Evolutionary conservation across 176 grass and related monocot species (phyloP).

Genomic region (Bothriochloa decipiens): DNA sequence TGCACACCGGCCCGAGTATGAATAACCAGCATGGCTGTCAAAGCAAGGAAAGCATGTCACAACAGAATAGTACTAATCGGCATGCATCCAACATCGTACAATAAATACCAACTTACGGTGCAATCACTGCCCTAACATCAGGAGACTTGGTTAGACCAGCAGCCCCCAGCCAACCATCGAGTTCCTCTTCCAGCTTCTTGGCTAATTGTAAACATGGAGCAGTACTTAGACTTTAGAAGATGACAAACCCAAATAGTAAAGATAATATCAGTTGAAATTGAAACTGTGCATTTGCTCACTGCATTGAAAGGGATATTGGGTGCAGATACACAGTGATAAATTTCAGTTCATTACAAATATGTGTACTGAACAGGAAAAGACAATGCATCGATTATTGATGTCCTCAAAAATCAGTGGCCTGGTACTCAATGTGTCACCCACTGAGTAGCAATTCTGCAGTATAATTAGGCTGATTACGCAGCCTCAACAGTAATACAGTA

Average conservation of each 20-base stretch:
- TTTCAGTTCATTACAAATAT: neutral
- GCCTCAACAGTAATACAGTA: neutral
- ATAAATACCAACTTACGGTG: slow-evolving; percentile 71
- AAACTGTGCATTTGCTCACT: neutral
- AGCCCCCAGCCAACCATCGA: slow-evolving; percentile 68
- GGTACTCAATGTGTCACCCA: neutral
- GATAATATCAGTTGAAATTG: no score
- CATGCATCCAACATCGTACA: neutral
- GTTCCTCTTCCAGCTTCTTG: slow-evolving; percentile 82
- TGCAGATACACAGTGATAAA: neutral
- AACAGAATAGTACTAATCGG: neutral
- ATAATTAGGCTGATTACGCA: neutral
- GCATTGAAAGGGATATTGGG: neutral
- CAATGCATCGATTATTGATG: neutral
- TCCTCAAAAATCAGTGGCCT: neutral
- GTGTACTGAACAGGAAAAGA: neutral
- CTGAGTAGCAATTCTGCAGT: neutral
- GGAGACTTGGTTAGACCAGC: slow-evolving; percentile 76
- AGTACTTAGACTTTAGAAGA: slow-evolving; percentile 32
- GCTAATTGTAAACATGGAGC: slow-evolving; percentile 57
- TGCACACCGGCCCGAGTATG: slow-evolving; percentile 88
- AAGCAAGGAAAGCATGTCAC: slow-evolving; percentile 29
- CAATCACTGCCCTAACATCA: slow-evolving; percentile 88
- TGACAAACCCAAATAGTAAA: slow-evolving; percentile 14
- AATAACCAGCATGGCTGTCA: slow-evolving; percentile 96